Evolutionary conservation across 768 basidiomycete genomes (phyloP), one percentile per base, ranked within the genome.

Genomic region (Auricularia auricula-judae): DNA sequence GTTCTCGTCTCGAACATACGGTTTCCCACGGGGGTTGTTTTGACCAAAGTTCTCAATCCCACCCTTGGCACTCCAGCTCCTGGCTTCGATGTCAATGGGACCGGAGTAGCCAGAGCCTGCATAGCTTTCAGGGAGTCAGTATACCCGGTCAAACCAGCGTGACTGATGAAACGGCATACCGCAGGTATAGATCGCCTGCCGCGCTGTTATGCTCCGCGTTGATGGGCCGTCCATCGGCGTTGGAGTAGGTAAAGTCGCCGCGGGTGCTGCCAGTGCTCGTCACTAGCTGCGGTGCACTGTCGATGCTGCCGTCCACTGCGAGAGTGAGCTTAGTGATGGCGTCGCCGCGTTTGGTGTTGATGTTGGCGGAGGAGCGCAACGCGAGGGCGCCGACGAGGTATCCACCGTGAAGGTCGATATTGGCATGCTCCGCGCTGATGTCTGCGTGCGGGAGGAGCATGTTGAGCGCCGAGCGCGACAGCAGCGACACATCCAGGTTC

Each of bases 221-320:
- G 67, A 86, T 83, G 11, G 78, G 80, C 8, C 84, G 77, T 68
- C 81, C 73, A 63, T 75, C 73, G 66, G 79, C 71, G 59, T 71
- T 69, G 64, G 80, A 71, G 67, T 79, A 83, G 66, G 76, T 76
- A 39, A 86, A 70, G 70, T 84, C 81, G 10, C 82, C 78, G 58
- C 81, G 77, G 3, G 84, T 83, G n/a, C 76, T 74, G 47, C 84
- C 84, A 11, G 82, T 83, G 12, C 76, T 76, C 0, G 84, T 84
- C 36, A 74, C 70, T 14, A 86, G 70, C 12, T 62, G 62, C 0
- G 77, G 81, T 33, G 73, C 66, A 86, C 72, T 21, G 70, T 67
- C 73, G 21, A 77, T 74, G 67, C 82, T 73, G n/a, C 80, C 72
- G 51, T 79, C 78, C 62, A 82, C 82, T 33, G 14, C 42, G 8